Evolutionary conservation across 176 grass and related monocot species (phyloP).

Genomic region (Aegilops umbellulata): DNA sequence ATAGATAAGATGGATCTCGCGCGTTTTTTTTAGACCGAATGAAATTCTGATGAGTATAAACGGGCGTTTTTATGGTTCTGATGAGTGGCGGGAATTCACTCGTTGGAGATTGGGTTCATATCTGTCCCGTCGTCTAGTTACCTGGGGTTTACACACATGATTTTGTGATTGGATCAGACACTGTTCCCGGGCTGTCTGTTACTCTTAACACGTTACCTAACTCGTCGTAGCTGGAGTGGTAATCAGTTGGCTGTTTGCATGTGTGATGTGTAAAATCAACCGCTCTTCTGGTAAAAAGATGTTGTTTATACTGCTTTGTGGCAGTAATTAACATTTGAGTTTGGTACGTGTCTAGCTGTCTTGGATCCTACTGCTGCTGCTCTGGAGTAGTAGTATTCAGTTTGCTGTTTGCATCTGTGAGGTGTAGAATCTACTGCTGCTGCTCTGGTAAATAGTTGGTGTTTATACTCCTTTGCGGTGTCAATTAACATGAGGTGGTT

Average conservation of each 20-base stretch:
- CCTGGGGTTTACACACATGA: neutral
- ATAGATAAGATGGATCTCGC: neutral
- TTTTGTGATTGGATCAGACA: neutral
- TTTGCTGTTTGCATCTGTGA: no score
- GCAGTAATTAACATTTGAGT: no score
- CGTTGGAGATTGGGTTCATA: no score
- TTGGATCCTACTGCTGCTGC: neutral
- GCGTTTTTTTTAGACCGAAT: neutral
- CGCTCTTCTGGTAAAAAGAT: neutral
- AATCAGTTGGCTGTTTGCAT: neutral
- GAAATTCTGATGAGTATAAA: neutral
- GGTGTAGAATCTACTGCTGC: no score
- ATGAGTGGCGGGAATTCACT: neutral
- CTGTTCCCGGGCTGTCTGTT: neutral
- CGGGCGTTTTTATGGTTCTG: neutral
- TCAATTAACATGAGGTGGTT: no score
- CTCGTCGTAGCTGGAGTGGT: no score
- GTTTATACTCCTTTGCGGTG: no score
- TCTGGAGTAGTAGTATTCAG: no score
- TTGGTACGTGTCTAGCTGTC: neutral
- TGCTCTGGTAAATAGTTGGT: no score
- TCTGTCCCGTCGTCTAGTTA: no score
- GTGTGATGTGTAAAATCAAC: accelerated
- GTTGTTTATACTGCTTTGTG: neutral
- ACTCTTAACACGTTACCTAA: neutral